Conservation (phyloP, 2,329 filamentous ascomycete species). For the Geosmithia flava region DNA sequence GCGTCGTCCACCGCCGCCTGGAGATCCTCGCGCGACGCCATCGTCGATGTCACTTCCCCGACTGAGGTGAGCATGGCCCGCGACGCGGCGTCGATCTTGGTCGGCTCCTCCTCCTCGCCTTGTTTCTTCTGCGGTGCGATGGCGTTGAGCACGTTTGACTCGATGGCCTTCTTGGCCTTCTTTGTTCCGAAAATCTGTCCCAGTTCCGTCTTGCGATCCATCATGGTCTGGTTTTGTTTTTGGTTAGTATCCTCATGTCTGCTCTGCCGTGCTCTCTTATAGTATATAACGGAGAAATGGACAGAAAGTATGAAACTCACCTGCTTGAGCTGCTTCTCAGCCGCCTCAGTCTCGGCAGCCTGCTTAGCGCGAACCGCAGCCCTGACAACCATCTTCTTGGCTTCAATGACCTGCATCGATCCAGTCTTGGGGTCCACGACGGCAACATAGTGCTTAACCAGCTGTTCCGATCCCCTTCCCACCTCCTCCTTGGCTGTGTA, state of each 20-base stretch:
- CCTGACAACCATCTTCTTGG: conserved; percentile 51
- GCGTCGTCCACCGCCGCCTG: conserved; percentile 51
- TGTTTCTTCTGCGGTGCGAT: conserved; percentile 35
- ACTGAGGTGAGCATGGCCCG: conserved; percentile 52
- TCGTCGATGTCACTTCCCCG: conserved; percentile 46
- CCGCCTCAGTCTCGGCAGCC: conserved; percentile 19
- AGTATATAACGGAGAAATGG: too few relatives aligned
- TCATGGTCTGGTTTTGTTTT: conserved; percentile 35
- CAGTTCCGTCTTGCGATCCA: conserved; percentile 54
- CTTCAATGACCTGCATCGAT: conserved; percentile 47
- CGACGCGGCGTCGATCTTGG: conserved; percentile 41
- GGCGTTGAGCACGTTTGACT: conserved; percentile 56
- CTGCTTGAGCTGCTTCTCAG: conserved; percentile 13
- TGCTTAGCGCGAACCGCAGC: conserved; percentile 44
- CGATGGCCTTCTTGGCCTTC: conserved; percentile 71
- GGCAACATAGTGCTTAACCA: conserved; percentile 52
- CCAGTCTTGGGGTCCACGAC: conserved; percentile 50
- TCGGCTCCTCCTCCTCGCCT: conserved; percentile 22
- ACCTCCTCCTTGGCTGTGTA: conserved; percentile 43
- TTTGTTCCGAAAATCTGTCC: conserved; percentile 74
- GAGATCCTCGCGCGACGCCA: conserved; percentile 54
- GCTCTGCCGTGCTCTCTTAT: too few relatives aligned
- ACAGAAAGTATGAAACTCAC: conserved; percentile 6
- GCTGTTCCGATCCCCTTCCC: conserved; percentile 13
- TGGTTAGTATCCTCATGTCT: conserved; percentile 12